Conservation (phyloP, 768 basidiomycete genomes). For the Candolleomyces efflorescens region DNA sequence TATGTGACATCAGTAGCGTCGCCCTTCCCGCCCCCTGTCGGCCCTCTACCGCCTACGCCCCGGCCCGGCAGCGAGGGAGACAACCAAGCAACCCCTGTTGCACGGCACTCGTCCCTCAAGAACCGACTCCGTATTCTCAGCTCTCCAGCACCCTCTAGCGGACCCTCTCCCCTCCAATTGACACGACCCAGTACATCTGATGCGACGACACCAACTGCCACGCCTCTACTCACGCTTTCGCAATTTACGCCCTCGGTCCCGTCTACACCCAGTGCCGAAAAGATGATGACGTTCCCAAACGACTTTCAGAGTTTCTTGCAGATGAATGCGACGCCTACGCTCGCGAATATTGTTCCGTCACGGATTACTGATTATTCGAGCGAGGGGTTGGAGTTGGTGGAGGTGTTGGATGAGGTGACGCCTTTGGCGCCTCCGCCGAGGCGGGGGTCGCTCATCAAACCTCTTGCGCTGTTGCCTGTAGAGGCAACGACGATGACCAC, state of each 20-base stretch:
- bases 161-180: background rate
- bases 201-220: constrained; percentile 20
- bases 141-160: constrained; percentile 37
- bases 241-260: constrained; percentile 23
- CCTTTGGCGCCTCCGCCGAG: constrained; percentile 63
- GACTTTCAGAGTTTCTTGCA: constrained; percentile 58
- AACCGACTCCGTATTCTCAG: constrained; percentile 68
- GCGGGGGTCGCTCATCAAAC: constrained; percentile 47
- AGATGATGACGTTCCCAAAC: constrained; percentile 45
- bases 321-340: constrained; percentile 42
- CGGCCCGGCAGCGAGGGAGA: constrained; percentile 14
- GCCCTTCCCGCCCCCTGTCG: constrained; percentile 40
- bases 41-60: constrained; percentile 41
- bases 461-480: constrained; percentile 25
- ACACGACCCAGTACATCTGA: constrained; percentile 19
- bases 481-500: background rate
- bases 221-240: constrained; percentile 23
- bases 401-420: constrained; percentile 25
- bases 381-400: constrained; percentile 8
- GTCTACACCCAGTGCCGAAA: constrained; percentile 61
- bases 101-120: constrained; percentile 45
- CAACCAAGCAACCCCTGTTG: constrained; percentile 15
- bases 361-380: background rate
- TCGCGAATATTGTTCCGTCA: constrained; percentile 13
- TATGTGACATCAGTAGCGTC: constrained; percentile 15